Conservation (phyloP, 495 filamentous ascomycete genomes). For the Neohortaea acidophila region DNA sequence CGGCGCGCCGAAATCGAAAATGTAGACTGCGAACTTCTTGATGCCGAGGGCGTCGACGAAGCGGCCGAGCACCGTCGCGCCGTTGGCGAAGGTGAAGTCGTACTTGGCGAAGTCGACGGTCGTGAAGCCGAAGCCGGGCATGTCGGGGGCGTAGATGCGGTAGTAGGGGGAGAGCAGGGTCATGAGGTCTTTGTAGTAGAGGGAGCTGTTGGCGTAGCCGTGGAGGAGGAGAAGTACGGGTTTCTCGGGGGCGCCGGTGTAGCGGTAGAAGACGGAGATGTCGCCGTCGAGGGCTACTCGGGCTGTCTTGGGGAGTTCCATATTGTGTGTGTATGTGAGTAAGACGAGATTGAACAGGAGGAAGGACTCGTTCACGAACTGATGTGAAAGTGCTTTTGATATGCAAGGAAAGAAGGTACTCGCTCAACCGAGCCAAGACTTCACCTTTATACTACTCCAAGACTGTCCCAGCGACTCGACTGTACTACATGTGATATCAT, state of each 20-base stretch:
- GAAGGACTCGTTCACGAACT: no score
- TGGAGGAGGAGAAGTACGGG: conserved; percentile 46
- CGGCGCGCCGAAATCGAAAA: conserved; percentile 55
- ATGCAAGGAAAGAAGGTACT: no score
- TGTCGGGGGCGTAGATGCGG: conserved; percentile 43
- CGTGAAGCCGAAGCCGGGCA: conserved; percentile 50
- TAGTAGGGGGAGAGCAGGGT: conserved; percentile 40
- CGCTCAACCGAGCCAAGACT: no score
- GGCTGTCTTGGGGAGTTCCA: no score
- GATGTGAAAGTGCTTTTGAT: no score
- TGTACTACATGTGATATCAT: no score
- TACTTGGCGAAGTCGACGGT: conserved; percentile 29
- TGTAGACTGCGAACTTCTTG: conserved; percentile 38
- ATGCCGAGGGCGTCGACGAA: conserved; percentile 36
- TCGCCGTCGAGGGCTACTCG: no score
- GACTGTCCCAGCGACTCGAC: no score
- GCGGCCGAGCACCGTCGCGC: conserved; percentile 32
- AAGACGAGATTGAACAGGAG: no score
- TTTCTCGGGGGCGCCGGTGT: conserved; percentile 26
- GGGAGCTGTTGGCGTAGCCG: conserved; percentile 48
- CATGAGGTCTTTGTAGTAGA: conserved; percentile 47
- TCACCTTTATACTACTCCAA: no score
- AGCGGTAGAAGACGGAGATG: conserved; percentile 41
- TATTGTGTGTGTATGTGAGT: no score
- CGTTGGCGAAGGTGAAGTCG: conserved; percentile 32